Base-by-base conservation (phyloP, 257 asterid species). In the Nyctanthes arbortristis region DNA sequence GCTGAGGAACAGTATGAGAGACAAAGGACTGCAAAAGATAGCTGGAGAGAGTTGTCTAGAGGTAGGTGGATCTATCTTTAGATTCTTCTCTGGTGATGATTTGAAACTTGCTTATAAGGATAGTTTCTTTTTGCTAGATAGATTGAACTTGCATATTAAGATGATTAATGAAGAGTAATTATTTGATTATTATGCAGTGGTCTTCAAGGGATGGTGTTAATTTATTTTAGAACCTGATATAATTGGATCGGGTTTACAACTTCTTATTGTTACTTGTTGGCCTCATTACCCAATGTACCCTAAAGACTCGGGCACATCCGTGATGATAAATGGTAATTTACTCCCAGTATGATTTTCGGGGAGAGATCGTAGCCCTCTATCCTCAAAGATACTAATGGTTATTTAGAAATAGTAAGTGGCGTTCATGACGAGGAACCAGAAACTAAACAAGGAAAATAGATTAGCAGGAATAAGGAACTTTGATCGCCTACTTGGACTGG, bases 1-100 rank as follows among this genome's bases (percentile, higher is more conserved):
- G 18, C 4, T 89, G 73, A 83, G 96, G 76, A 77, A 61, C 31
- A 73, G 69, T 24, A 91, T 87, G 84, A 81, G 84, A 63, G 77
- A 65, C 52, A 70, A 73, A 72, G 84, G 89, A 47, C 49, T 83
- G 61, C 85, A 84, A 89, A 89, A 84, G 83, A 61, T 71, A 22
- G 87, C 89, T 39, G 95, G 96, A 65, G 92, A 85, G 82, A 91
- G 96, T 40, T 81, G 82, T 45, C 11, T 84, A 3, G 85, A 80
- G 81, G 65, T 87, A 11, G 84, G 78, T 43, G 92, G 92, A 0
- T 81, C 79, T 24, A 33, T 74, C 61, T 81, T 77, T 63, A 69
- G 80, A 73, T 85, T 89, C 78, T 63, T 76, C 31, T 81, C 81
- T 47, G 90, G 91, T 29, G 79, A 77, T 61, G 73, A 8, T 76